Base-by-base conservation (phyloP, 2,329 filamentous ascomycete genomes). In the Ceratocystis destructans region DNA sequence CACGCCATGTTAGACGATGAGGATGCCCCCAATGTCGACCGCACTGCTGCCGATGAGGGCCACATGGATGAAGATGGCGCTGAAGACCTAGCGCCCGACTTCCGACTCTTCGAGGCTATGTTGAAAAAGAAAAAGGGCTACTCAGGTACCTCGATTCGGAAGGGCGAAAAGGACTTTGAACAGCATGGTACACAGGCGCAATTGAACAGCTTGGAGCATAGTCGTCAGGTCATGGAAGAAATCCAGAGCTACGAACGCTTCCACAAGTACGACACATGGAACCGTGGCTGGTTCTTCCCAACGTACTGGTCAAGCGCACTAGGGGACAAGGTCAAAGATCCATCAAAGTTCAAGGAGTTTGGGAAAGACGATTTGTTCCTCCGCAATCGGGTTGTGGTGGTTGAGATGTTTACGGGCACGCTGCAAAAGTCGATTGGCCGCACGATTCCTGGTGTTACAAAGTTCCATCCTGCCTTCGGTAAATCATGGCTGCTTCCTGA, bases 121-220 rank as follows among this genome's bases (percentile, higher is more conserved):
- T 79, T 81, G 69, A 74, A 77, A 68, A 82, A 82, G 72, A 82
- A 82, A 72, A 76, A 78, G 64, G 76, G 78, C 61, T 75, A 80
- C 55, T 81, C 80, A 7, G 75, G 79, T 63, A 84, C 85, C 71
- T 82, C 92, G 10, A 90, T 96, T 45, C 91, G 93, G 70, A 90
- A 91, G 69, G 94, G 94, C 68, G 91, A 96, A 74, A 99, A 99
- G 76, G 94, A 99, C 77, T 99, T 96, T 74, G 94, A 97, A 77
- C 87, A 89, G 33, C 91, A 97, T 76, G 89, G 89, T 61, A 97
- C 94, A 1, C 83, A 84, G 41, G 84, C 89, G 41, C 94, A 99
- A 76, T 85, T 87, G 70, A 81, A 83, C 66, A 83, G 87, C 7
- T 85, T 99, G 64, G 87, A 90, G 72, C 83, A 88, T 61, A 96